These are phyloP conservation scores for Amphicarpaea edgeworthii DNA, from an alignment of 306 rosid genomes.

Conservation along the genomic window DNA sequence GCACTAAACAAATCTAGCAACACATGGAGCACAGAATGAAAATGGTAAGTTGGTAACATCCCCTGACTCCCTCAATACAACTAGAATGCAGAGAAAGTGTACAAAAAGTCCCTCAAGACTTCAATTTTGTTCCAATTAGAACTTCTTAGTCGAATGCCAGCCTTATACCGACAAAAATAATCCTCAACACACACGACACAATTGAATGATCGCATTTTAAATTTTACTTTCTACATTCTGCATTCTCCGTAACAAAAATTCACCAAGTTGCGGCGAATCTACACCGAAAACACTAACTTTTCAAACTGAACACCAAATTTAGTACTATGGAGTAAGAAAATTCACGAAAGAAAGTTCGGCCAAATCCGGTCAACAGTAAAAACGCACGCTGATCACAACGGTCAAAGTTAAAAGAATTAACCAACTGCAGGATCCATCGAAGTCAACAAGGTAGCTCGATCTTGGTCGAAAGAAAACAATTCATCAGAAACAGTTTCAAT, in stretches of 20 bases:
- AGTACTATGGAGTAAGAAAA: neutral
- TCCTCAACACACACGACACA: neutral
- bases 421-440: conserved; percentile 13
- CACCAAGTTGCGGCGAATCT: neutral
- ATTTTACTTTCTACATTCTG: neutral
- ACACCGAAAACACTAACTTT: conserved; percentile 8
- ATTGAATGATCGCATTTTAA: neutral
- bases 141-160: neutral
- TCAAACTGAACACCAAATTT: conserved; percentile 22
- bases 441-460: conserved; percentile 38
- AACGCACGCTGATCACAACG: neutral
- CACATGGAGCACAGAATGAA: conserved; percentile 10
- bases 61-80: conserved; percentile 1
- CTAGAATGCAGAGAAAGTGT: neutral
- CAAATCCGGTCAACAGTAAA: neutral
- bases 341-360: neutral
- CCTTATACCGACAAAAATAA: neutral
- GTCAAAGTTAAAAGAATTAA: conserved; percentile 17
- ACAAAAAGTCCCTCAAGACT: neutral
- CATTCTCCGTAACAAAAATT: neutral
- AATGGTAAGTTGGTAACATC: neutral
- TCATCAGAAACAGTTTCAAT: neutral
- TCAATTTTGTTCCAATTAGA: neutral
- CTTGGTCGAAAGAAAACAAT: no score
- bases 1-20: neutral